Base-by-base conservation (phyloP, 768 basidiomycete genomes). In the Kwoniella heveanensis region DNA sequence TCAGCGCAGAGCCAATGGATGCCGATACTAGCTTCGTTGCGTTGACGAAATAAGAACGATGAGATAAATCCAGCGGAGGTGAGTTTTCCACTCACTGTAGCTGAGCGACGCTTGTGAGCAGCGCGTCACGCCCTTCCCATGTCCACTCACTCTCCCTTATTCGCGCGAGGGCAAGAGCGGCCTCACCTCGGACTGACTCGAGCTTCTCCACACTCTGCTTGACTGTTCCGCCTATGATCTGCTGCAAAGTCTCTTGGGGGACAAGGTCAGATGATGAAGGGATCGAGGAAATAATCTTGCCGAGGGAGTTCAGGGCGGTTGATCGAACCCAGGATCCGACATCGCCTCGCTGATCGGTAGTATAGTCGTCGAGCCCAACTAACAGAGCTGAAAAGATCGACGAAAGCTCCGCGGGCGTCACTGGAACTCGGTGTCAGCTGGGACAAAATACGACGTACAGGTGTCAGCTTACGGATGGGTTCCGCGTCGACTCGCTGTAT, bases 311-410 rank as follows among this genome's bases (percentile, higher is more conserved):
- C 54, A 93, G 84, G 71, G 88, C 90, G 1, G 87, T 86, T 7
- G 90, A 85, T 66, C 95, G 90, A 55, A 93, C 85, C 92, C 93
- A 96, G 1, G 95, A 97, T 46, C 95, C 95, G 37, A 99, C 89
- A 76, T 99, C 96, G 3, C 95, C 95, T 68, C 95, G 87, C 76
- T 96, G 90, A 76, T 99, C 95, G 52, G 86, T 87, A 5, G 91
- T 89, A 76, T 98, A 99, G 81, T 99, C 94, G 21, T 86, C 83
- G 56, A 99, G 80, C 2, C 91, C 93, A n/a, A 74, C 77, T n/a
- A 88, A 78, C 26, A 81, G 66, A 21, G 85, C 83, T 57, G 84
- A 81, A 54, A 88, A 57, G 27, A 74, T 71, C 1, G 52, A 8
- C 0, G 7, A 17, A 17, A 64, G 47, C 37, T 51, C 27, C 17